Percentiles rank a stretch among this genome's conserved stretches.
Conservation (phyloP, 345 rosid genomes). For the Euphorbia pulcherrima region DNA sequence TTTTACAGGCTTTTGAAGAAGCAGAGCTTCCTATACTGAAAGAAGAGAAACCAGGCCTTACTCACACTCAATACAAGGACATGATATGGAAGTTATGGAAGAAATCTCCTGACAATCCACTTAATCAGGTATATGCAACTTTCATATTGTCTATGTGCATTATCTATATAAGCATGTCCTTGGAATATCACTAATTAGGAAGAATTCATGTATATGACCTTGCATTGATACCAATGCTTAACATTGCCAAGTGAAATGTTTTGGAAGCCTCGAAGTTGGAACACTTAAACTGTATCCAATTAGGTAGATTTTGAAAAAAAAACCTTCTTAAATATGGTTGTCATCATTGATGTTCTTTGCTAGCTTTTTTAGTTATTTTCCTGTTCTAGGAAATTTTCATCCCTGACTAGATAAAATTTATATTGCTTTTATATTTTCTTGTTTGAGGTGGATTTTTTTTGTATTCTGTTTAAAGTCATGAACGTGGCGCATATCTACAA, state of each 20-base stretch:
- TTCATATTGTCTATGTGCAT: background rate
- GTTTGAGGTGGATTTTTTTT: background rate
- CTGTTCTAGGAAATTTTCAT: background rate
- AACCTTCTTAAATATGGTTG: background rate
- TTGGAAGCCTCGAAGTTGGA: background rate
- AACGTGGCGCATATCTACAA: background rate
- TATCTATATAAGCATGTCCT: background rate
- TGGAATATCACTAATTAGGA: background rate
- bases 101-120: slow-evolving; percentile 98
- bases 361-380: background rate
- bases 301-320: background rate
- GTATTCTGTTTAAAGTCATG: background rate
- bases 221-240: background rate
- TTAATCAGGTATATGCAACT: slow-evolving; percentile 62
- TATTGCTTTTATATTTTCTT: background rate
- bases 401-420: background rate
- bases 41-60: slow-evolving; percentile 95
- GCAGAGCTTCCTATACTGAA: slow-evolving; percentile 86
- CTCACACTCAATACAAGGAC: slow-evolving; percentile 93
- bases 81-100: slow-evolving; percentile 99
- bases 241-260: background rate
- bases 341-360: background rate
- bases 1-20: slow-evolving; percentile 77
- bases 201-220: background rate
- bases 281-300: background rate